Evolutionary conservation across 495 filamentous ascomycete genomes (phyloP), one percentile per base, ranked within the genome.

Genomic region (Aspergillus coremiiformis): DNA sequence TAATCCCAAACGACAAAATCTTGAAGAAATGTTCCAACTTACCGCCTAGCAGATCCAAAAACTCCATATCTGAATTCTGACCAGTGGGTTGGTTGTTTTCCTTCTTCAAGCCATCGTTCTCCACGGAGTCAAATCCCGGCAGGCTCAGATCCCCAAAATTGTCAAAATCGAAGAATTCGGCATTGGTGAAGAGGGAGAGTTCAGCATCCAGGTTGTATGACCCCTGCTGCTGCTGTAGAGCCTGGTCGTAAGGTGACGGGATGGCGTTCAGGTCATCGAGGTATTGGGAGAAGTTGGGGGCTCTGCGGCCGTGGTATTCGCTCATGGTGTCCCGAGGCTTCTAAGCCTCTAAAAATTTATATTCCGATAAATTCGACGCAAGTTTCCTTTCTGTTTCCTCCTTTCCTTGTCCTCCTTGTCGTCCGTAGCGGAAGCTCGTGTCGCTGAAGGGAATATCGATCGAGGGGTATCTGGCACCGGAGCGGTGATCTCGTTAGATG

Each of bases 131-230:
- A 51, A 71, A 76, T 4, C 60, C 43, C 23, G 73, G 72, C 41
- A 74, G 55, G 39, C 60, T 58, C 44, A 74, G 59, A 47, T 73
- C 70, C 39, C 70, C 70, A 26, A 76, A 73, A 42, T 77, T 66
- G 63, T 96, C 92, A 64, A 89, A 91, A 68, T 96, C 90, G 67
- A 88, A 88, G 76, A 96, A 97, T 51, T 93, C 84, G 44, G 88
- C 82, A 69, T 96, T 96, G 52, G 90, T 94, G 78, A 96, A 95
- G 57, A 94, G 76, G 24, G 86, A 87, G 41, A 98, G 77, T 43
- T 93, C 89, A 47, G 84, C 78, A 59, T 86, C 85, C 61, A 82
- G 67, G 52, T 77, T 83, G 70, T 81, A 78, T 39, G 68, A 66
- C 27, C 87, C 82, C 49, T 67, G 62, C 52, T 71, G 70, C 44